phyloP scores from a whole-genome alignment of 2,329 filamentous ascomycete species.

The Aspergillus pseudonomiae region DNA sequence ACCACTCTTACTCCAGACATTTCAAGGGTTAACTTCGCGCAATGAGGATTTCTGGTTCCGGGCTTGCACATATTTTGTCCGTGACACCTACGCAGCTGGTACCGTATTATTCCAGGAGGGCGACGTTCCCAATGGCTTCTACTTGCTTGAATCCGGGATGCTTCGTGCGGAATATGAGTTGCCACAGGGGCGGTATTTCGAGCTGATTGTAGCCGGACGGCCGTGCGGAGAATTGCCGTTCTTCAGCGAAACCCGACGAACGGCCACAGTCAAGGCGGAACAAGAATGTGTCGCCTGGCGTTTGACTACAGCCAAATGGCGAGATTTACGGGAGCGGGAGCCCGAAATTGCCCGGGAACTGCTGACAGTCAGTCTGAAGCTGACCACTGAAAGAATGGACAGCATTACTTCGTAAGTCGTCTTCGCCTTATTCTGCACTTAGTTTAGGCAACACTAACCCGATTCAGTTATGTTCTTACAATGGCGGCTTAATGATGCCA shows the following conservation, averaged over 20 bases:
- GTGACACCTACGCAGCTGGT: slow-evolving; percentile 68
- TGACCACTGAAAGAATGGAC: slow-evolving; percentile 92
- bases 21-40: slow-evolving; percentile 80
- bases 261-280: slow-evolving; percentile 83
- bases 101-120: slow-evolving; percentile 77
- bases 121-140: slow-evolving; percentile 79
- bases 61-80: slow-evolving; percentile 73
- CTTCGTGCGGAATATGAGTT: slow-evolving; percentile 87
- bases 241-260: slow-evolving; percentile 86
- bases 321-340: slow-evolving; percentile 69
- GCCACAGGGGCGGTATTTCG: slow-evolving; percentile 84
- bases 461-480: slow-evolving; percentile 35
- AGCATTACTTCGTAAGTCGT: slow-evolving; percentile 61
- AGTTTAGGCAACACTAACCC: not conserved
- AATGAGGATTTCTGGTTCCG: slow-evolving; percentile 97
- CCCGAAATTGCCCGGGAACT: slow-evolving; percentile 81
- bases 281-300: slow-evolving; percentile 81
- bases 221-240: slow-evolving; percentile 96
- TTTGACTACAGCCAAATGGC: slow-evolving; percentile 73
- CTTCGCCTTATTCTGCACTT: not conserved
- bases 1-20: slow-evolving; percentile 90
- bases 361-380: slow-evolving; percentile 82
- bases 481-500: slow-evolving; percentile 32
- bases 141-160: slow-evolving; percentile 86
- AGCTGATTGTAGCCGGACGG: slow-evolving; percentile 90